These are phyloP conservation scores for Fusarium verticillioides DNA, from an alignment of 2,329 filamentous ascomycete genomes.

Conservation along the genomic window DNA sequence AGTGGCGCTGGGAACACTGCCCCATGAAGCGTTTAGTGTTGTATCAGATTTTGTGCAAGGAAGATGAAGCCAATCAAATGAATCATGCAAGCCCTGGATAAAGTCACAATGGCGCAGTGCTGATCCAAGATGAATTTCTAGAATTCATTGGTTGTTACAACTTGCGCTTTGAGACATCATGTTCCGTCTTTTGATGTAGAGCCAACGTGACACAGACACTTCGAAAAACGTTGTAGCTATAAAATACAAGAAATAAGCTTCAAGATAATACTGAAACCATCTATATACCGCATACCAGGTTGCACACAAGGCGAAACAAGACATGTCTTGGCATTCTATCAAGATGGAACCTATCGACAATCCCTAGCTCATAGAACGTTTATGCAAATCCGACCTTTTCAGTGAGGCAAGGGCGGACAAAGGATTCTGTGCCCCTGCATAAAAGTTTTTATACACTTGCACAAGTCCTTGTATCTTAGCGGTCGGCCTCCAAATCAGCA, in stretches of 20 bases:
- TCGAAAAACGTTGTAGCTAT: neutral
- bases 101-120: neutral
- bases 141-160: slow-evolving; percentile 15
- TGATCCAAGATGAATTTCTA: neutral
- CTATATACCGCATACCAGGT: slow-evolving; percentile 1
- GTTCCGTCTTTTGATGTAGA: neutral
- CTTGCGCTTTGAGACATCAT: neutral
- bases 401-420: neutral
- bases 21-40: slow-evolving; percentile 17
- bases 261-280: neutral
- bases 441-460: slow-evolving; percentile 13
- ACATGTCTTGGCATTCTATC: slow-evolving; percentile 18
- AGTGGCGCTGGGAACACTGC: slow-evolving; percentile 12
- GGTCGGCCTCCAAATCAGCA: slow-evolving; percentile 18
- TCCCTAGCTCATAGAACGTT: neutral
- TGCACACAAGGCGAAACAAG: slow-evolving; percentile 29
- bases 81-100: slow-evolving; percentile 2
- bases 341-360: neutral
- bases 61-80: slow-evolving; percentile 25
- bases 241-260: neutral
- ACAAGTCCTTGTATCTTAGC: slow-evolving; percentile 26
- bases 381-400: slow-evolving; percentile 1
- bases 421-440: slow-evolving; percentile 2
- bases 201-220: neutral
- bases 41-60: slow-evolving; percentile 36